Conservation (phyloP, 345 rosid species). For the Melastoma malabathricum region DNA sequence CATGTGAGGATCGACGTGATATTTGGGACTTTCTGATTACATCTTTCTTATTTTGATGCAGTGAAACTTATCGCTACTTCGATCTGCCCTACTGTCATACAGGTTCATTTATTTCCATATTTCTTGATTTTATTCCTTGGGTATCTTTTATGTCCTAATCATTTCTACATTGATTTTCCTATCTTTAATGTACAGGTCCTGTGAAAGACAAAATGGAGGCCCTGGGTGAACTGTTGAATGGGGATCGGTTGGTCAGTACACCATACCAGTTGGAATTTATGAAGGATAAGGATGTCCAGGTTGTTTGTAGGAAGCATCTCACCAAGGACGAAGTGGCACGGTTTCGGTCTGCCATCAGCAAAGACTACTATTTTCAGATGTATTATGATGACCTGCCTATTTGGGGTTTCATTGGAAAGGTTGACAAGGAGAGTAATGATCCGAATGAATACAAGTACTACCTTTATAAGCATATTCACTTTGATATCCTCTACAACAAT, state of each 20-base stretch:
- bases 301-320: conserved; percentile 7
- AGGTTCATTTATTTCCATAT: conserved; percentile 23
- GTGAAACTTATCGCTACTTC: conserved; percentile 78
- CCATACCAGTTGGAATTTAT: conserved; percentile 8
- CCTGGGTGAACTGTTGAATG: conserved; percentile 14
- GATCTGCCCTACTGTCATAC: conserved; percentile 71
- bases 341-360: conserved; percentile 11
- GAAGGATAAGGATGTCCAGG: conserved; percentile 8
- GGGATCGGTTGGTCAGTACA: conserved; percentile 12
- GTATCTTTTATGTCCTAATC: background rate
- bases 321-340: conserved; percentile 10
- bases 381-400: conserved; percentile 38
- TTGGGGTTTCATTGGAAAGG: conserved; percentile 39
- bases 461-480: conserved; percentile 27
- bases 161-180: background rate
- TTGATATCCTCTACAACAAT: conserved; percentile 27
- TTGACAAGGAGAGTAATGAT: conserved; percentile 28
- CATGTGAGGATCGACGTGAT: no score
- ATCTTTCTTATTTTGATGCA: conserved; percentile 20
- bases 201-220: conserved; percentile 11
- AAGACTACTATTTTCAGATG: conserved; percentile 37
- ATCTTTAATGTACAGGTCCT: conserved; percentile 1
- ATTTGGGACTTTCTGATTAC: conserved; percentile 4
- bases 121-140: background rate
- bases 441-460: conserved; percentile 27